phyloP scores from a whole-genome alignment of 148 eudicot species.

The Salicornia ramosissima region DNA sequence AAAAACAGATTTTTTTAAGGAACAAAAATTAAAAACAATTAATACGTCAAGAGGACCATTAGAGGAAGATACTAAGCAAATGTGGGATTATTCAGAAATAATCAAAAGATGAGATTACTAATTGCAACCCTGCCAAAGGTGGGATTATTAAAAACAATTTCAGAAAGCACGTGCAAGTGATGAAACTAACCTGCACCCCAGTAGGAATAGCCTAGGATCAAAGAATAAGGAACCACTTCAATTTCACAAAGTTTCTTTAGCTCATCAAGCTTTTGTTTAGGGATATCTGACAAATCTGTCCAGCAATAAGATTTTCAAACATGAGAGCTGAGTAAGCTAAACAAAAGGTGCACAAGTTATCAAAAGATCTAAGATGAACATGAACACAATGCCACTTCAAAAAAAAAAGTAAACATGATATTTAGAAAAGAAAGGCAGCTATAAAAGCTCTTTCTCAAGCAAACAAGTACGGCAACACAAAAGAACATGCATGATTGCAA shows the following conservation, averaged over 20 bases:
- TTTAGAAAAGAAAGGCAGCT: background rate
- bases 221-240: conserved; percentile 75
- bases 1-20: no score
- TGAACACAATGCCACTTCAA: background rate
- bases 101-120: no score
- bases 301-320: conserved; percentile 6
- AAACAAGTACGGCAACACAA: background rate
- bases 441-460: background rate
- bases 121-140: no score
- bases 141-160: no score
- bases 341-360: background rate
- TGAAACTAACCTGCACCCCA: conserved; percentile 93
- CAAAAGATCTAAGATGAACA: background rate
- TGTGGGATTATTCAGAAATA: no score
- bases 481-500: background rate
- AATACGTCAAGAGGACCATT: no score
- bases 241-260: conserved; percentile 54
- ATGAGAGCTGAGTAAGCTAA: conserved; percentile 3
- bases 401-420: background rate
- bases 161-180: conserved; percentile 18
- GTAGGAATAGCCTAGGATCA: conserved; percentile 90
- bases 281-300: conserved; percentile 83
- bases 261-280: conserved; percentile 65
- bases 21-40: no score
- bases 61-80: no score